Evolutionary conservation across 192 early-diverging fungal species (phyloP).

Genomic region (Coemansia sp.): DNA sequence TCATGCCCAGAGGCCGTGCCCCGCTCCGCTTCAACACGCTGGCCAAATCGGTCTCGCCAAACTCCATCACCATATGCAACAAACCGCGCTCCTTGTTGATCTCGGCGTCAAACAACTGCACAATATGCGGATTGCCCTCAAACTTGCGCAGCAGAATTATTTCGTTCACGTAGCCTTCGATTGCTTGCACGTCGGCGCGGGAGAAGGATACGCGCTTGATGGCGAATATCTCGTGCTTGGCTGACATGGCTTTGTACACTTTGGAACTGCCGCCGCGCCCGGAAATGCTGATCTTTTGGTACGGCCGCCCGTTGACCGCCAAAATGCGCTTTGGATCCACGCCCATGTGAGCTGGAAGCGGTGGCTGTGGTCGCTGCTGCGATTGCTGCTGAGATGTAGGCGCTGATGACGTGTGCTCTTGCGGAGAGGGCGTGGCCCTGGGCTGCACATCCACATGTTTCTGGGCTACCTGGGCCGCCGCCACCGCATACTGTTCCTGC

Average conservation of each 20-base stretch:
- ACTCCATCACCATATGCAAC: constrained; percentile 84
- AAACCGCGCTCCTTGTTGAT: constrained; percentile 60
- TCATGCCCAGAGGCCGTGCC: constrained; percentile 60
- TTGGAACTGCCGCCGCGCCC: constrained; percentile 87
- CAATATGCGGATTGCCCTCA: constrained; percentile 67
- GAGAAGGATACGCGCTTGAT: constrained; percentile 83
- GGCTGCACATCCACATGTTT: background rate
- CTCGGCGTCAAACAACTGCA: constrained; percentile 77
- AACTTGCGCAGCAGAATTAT: constrained; percentile 72
- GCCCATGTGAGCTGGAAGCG: constrained; percentile 4
- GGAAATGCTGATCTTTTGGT: constrained; percentile 58
- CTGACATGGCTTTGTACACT: constrained; percentile 83
- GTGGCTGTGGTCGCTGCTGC: constrained; percentile 7
- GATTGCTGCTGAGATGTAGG: background rate
- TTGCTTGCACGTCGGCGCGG: constrained; percentile 60
- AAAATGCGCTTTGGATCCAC: constrained; percentile 46
- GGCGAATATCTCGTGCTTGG: constrained; percentile 66
- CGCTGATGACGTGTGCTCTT: constrained; percentile 4
- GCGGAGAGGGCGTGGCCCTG: constrained; percentile 1
- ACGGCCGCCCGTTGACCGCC: constrained; percentile 49
- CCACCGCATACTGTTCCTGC: constrained; percentile 24
- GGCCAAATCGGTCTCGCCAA: constrained; percentile 86
- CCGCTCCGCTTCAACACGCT: constrained; percentile 57
- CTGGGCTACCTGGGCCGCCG: constrained; percentile 12
- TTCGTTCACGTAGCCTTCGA: constrained; percentile 83